Evolutionary conservation across 2,329 filamentous ascomycete species (phyloP), one percentile per base, ranked within the genome.

Genomic region (Trichoderma sp.): DNA sequence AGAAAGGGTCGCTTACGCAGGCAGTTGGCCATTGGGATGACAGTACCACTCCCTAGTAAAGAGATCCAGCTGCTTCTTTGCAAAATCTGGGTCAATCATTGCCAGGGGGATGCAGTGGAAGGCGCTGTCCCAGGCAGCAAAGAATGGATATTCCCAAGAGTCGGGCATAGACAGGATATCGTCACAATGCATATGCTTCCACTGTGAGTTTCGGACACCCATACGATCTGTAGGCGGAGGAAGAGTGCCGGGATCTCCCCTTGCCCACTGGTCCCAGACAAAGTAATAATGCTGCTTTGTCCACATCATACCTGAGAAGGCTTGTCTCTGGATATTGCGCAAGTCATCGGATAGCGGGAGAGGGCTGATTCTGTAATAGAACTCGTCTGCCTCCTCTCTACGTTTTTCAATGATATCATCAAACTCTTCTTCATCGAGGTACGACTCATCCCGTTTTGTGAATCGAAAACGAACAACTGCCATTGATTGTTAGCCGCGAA

Each of bases 41-140:
- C 96, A 97, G 85, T 98, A 98, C 96, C 95, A 98, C 84, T 98
- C 96, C 77, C 95, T 88, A 3, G 95, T 98, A 80, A 98, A 95
- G 55, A 98, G 84, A 79, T 98, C 96, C 64, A 98, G 90, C 82
- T 98, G 95, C 85, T 97, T 98, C 88, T 98, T 98, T 70, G 95
- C 95, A 77, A 98, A 98, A 55, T 98, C 95, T 0, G 95, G 96
- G 77, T 98, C 95, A 74, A 98, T 95, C 95, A 98, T 98, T 50
- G 96, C 93, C 73, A 98, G 84, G 0, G 95, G 93, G 76, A 98
- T 97, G 79, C 95, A 97, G 83, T 98, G 96, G 82, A 98, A 98
- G 6, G 95, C 95, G 69, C 93, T 95, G 80, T 98, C 95, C 95
- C 95, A 98, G 4, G 95, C 95, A 23, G 95, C 95, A 80, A 98